Evolutionary conservation across 2,329 filamentous ascomycete genomes (phyloP), one percentile per base, ranked within the genome.

Genomic region (Ceratocystis harringtonii): DNA sequence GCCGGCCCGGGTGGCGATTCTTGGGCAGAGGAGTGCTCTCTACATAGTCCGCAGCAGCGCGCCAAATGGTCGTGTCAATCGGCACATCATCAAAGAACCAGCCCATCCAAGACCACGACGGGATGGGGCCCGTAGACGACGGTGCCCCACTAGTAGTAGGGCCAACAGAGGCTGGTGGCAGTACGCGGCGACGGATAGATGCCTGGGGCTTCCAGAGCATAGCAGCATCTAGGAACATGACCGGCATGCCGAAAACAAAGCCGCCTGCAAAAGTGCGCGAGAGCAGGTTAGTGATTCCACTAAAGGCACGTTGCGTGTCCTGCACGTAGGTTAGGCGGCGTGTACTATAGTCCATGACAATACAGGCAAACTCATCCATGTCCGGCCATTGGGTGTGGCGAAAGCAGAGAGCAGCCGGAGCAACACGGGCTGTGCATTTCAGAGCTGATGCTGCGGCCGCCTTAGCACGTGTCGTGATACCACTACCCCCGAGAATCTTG

Each of bases 51-150:
- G 75, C 75, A 1, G 76, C 74, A 0, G 76, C 76, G 61, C 73
- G 73, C 77, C 77, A 78, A 10, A 78, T 70, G 5, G 70, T 72
- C 65, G 78, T 68, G 64, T 78, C 77, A 15, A 76, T 75, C 5
- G 76, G 73, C 15, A 78, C 72, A 32, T 74, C 75, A 65, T 78
- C 77, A 65, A 76, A 77, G 74, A 76, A 78, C 77, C 77, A 79
- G 25, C 77, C 77, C 74, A 79, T 76, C 77, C 77, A 79, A 36
- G 76, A 77, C 77, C 77, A 79, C 3, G 75, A 77, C 0, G 77
- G 77, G 5, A 78, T 70, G 61, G 75, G 75, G 1, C 75, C 66
- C 4, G 66, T 45, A 43, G 62, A 62, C 15, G 58, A 58, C 63
- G 76, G 76, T 1, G 75, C 66, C 3, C 62, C 66, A 6, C 25